Base-by-base conservation (phyloP, 768 basidiomycete genomes). In the Nidula microcarpa region DNA sequence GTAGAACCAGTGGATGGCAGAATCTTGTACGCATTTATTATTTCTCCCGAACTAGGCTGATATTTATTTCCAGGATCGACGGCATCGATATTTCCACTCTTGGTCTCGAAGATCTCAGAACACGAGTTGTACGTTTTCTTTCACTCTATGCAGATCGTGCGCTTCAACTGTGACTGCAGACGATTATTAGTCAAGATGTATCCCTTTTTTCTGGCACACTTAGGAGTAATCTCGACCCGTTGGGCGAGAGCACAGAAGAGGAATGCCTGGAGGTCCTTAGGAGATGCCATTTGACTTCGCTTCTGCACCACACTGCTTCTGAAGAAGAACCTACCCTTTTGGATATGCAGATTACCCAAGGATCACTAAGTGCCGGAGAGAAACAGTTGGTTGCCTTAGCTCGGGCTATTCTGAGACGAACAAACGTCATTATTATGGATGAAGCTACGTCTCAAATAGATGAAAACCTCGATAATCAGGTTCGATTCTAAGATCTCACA, bases 391-490 rank as follows among this genome's bases (percentile, higher is more conserved):
- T 88, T 8, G 84, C 87, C 0, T 68, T 89, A 50, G 83, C 86
- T 16, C 78, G 87, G n/a, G 87, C 87, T 0, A 77, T 87, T 37
- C 64, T 89, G 41, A 73, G 87, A 51, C 67, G 79, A 45, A 86
- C 84, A 6, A 82, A 80, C 46, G 79, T 89, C 43, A 81, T 87
- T 43, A 82, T 89, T 52, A 78, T 88, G 78, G 87, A 91, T 58
- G 87, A 88, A 60, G 86, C 86, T n/a, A 87, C 87, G 2, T 87
- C 87, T 3, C 84, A 87, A 55, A 86, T 91, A 47, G 87, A 91
- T 64, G 75, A 79, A 14, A 71, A 75, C 47, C 71, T 86, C n/a
- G 87, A 88, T 64, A 85, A 87, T 52, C 78, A 85, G 72, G 85
- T 84, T 58, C 33, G 65, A 16, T 8, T 35, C 17, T 35, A 3